A percentile compares a stretch with the other conserved stretches of the same genome.
These are phyloP conservation scores for Cytidiella melzeri DNA, from an alignment of 768 basidiomycete species.

Conservation along the genomic window DNA sequence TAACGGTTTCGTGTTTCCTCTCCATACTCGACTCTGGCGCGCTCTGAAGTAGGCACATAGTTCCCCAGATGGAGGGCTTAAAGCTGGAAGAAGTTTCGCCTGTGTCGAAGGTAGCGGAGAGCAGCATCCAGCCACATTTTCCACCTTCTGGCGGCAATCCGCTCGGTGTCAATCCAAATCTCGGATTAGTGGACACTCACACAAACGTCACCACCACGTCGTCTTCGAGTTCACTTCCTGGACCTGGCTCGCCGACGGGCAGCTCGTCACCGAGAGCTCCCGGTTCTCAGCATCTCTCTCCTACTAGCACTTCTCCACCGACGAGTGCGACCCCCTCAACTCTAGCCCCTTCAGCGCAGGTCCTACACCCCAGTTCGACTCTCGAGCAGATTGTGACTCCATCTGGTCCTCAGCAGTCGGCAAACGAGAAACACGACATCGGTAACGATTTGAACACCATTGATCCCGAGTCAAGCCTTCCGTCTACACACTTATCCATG, in stretches of 20 bases:
- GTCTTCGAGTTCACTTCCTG: neutral
- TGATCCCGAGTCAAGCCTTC: neutral
- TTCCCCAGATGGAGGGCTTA: no score
- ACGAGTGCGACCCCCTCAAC: slow-evolving; percentile 1
- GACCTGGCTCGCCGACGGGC: slow-evolving; percentile 3
- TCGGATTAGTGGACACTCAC: slow-evolving; percentile 4
- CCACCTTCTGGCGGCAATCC: slow-evolving; percentile 10
- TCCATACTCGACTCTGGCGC: no score
- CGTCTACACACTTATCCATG: neutral
- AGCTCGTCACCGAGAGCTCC: neutral
- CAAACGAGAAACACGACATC: neutral
- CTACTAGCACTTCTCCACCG: neutral
- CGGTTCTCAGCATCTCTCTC: neutral
- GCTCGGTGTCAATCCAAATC: slow-evolving; percentile 11
- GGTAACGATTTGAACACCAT: neutral
- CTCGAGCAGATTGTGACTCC: neutral
- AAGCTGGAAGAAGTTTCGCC: no score
- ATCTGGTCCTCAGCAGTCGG: neutral
- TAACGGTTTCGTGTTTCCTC: no score
- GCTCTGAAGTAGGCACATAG: no score
- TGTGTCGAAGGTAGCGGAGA: no score
- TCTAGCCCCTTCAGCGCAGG: neutral
- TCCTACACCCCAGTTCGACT: neutral
- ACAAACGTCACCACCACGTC: neutral
- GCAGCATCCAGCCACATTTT: no score